These are phyloP conservation scores for Sporothrix mexicana DNA, from an alignment of 2,329 filamentous ascomycete genomes.

Conservation along the genomic window DNA sequence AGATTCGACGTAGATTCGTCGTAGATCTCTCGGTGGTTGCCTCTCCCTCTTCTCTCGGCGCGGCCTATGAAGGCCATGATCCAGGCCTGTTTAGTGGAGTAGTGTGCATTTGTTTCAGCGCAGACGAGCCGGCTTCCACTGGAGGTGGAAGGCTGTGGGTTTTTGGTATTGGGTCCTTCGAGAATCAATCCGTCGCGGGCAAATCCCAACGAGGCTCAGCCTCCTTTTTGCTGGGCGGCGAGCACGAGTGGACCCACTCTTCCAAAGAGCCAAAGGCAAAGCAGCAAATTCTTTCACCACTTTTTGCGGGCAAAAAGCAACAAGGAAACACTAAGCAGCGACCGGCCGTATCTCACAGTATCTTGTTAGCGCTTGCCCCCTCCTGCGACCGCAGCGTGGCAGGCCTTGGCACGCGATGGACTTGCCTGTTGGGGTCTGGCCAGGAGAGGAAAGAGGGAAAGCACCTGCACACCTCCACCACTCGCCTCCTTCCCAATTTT, in stretches of 20 bases:
- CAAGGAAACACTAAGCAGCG: too few species aligned
- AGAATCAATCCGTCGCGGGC: neutral
- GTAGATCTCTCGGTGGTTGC: constrained; percentile 14
- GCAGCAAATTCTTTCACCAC: neutral
- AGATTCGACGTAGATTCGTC: too few species aligned
- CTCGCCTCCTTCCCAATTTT: constrained; percentile 23
- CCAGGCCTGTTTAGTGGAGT: neutral
- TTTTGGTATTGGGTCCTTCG: too few species aligned
- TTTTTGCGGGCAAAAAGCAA: neutral
- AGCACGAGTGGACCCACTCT: neutral
- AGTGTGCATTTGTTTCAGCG: neutral
- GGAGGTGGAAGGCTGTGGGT: too few species aligned
- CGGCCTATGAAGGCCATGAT: neutral
- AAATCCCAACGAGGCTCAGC: constrained; percentile 27
- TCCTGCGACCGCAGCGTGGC: constrained; percentile 14
- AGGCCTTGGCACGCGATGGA: neutral
- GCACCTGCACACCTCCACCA: neutral
- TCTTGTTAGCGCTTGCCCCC: constrained; percentile 14
- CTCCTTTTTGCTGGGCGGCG: constrained; percentile 23
- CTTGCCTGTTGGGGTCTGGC: constrained; percentile 26
- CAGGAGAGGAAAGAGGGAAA: neutral
- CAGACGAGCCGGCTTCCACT: neutral
- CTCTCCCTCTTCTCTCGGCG: constrained; percentile 19
- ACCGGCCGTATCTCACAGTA: constrained; percentile 2
- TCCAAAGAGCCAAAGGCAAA: neutral